Evolutionary conservation across 106 monocot genomes (phyloP).

Genomic region (Allium fistulosum): DNA sequence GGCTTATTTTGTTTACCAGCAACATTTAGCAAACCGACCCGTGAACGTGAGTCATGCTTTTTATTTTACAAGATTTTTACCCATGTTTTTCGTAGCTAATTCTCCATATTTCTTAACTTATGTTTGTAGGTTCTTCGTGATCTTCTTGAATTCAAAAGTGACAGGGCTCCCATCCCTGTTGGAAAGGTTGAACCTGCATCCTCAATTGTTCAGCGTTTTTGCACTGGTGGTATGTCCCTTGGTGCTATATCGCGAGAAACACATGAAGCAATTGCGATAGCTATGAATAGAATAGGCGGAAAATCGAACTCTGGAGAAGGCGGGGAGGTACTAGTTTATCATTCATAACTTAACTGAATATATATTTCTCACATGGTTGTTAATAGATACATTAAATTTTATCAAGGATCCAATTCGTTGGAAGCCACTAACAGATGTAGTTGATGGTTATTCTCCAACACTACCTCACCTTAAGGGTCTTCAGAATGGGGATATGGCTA

Average conservation of each 20-base stretch:
- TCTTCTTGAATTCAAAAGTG: constrained; percentile 91
- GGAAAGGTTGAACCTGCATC: constrained; percentile 94
- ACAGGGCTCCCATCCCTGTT: constrained; percentile 72
- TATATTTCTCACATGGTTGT: neutral
- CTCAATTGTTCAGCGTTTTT: constrained; percentile 89
- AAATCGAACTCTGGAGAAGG: constrained; percentile 99
- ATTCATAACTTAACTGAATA: neutral
- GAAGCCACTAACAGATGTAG: constrained; percentile 89
- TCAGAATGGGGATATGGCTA: constrained; percentile 99
- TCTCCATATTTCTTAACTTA: neutral
- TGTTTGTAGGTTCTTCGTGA: constrained; percentile 75
- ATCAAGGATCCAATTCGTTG: constrained; percentile 93
- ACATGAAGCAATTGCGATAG: constrained; percentile 98
- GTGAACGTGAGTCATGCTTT: constrained; percentile 54
- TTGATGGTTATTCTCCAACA: constrained; percentile 97
- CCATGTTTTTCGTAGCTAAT: neutral
- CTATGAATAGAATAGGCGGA: constrained; percentile 96
- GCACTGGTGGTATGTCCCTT: constrained; percentile 98
- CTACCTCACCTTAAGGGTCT: constrained; percentile 99
- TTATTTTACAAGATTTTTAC: neutral
- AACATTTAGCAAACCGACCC: constrained; percentile 90
- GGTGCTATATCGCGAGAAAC: constrained; percentile 99
- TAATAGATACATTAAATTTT: neutral
- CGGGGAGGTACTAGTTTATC: constrained; percentile 64
- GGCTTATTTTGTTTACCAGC: constrained; percentile 88